Percentiles rank a stretch among this genome's conserved stretches.
phyloP scores from a whole-genome alignment of 2,329 filamentous ascomycete species.

The Trichoderma afroharzianum region DNA sequence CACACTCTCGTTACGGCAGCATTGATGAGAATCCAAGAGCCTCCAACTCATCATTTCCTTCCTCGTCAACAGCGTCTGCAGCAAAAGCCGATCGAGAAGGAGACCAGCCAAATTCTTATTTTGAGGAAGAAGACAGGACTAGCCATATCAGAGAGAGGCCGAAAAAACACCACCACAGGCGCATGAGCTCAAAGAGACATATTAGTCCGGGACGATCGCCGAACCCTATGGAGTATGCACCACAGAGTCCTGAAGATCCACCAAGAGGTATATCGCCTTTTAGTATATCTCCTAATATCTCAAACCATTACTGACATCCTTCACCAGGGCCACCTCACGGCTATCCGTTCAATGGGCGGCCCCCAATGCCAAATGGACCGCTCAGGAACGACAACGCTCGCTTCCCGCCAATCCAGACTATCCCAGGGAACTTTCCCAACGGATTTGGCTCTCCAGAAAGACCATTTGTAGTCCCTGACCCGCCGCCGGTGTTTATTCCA shows the following conservation, averaged over 20 bases:
- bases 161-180: background rate
- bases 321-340: background rate
- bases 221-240: constrained; percentile 18
- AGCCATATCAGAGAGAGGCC: background rate
- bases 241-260: background rate
- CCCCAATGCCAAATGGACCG: background rate
- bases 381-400: background rate
- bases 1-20: constrained; percentile 1
- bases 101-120: background rate
- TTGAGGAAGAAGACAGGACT: background rate
- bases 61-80: background rate
- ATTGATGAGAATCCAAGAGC: constrained; percentile 6
- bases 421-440: background rate
- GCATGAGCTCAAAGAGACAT: constrained; percentile 14
- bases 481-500: background rate
- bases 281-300: background rate
- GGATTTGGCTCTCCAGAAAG: constrained; percentile 14
- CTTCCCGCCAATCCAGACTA: background rate
- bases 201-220: constrained; percentile 17
- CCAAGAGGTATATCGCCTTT: background rate
- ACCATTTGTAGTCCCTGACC: background rate
- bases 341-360: background rate
- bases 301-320: background rate
- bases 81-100: background rate
- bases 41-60: constrained; percentile 2